Percentiles rank a stretch among this genome's conserved stretches.
These are phyloP conservation scores for Aphanocladium album DNA, from an alignment of 2,329 filamentous ascomycete genomes.

Conservation along the genomic window DNA sequence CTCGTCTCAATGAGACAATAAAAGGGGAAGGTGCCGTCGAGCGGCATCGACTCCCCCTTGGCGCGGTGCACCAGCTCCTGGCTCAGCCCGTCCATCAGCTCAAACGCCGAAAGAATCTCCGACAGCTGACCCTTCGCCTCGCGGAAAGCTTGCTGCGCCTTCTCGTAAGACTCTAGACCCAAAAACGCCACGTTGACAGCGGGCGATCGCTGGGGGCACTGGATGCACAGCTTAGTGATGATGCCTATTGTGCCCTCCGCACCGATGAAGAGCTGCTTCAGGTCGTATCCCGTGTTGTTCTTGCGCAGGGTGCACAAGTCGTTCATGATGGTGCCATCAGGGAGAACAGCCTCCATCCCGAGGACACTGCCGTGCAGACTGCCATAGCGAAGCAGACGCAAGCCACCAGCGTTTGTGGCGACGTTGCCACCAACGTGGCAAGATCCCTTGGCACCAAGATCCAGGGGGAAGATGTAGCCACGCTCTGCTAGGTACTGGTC, in stretches of 20 bases:
- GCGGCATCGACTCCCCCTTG: constrained; percentile 70
- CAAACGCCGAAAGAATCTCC: constrained; percentile 95
- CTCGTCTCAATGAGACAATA: constrained; percentile 97
- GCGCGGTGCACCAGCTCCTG: constrained; percentile 73
- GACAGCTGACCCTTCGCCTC: constrained; percentile 86
- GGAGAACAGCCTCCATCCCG: constrained; percentile 87
- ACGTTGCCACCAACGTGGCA: constrained; percentile 97
- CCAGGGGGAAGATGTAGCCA: constrained; percentile 87
- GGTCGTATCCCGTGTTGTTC: constrained; percentile 97
- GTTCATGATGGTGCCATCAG: constrained; percentile 87
- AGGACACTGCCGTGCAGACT: constrained; percentile 91
- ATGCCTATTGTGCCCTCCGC: constrained; percentile 93
- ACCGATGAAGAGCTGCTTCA: constrained; percentile 96
- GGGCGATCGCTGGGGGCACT: constrained; percentile 80
- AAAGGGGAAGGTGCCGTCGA: constrained; percentile 83
- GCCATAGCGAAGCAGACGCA: constrained; percentile 86
- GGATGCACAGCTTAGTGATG: constrained; percentile 82
- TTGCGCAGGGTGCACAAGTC: constrained; percentile 86
- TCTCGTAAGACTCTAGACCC: constrained; percentile 82
- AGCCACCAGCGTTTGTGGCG: constrained; percentile 88
- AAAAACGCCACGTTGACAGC: constrained; percentile 96
- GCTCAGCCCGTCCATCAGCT: constrained; percentile 86
- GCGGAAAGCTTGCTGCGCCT: constrained; percentile 78
- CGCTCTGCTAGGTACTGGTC: constrained; percentile 81
- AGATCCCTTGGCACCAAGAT: constrained; percentile 95